Base-by-base conservation (phyloP, 768 basidiomycete genomes). In the Cystoderma amianthinum region DNA sequence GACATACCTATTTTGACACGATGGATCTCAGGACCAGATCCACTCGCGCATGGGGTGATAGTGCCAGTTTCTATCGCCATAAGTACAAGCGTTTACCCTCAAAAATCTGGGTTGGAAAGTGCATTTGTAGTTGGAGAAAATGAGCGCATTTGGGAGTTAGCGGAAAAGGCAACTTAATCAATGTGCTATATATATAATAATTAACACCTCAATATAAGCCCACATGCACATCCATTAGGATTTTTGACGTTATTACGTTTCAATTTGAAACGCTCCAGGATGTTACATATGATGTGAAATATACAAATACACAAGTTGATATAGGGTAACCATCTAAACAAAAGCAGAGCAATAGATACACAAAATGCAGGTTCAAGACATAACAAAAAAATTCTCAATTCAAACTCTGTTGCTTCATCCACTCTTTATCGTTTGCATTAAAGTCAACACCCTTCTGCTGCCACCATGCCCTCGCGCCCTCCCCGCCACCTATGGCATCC, bases 401-500 rank as follows among this genome's bases (percentile, higher is more conserved):
- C 40, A 91, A 58, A 52, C 67, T 79, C 55, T 85, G 85, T 38
- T 85, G 63, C 59, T 89, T 89, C 77, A 83, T 85, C 86, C 88
- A 93, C 58, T 89, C 87, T 61, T 79, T 85, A 51, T 89, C 84
- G 47, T 83, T 81, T 18, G 91, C 80, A 41, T 80, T 78, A 55
- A 91, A 88, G 56, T 92, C 82, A 10, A 91, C 77, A 3, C 89
- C 89, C 54, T 86, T 85, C 46, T 61, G 59, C 56, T 70, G 76
- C 89, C 89, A 93, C 89, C 89, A 93, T 41, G 64, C 66, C 53
- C 85, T 72, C 9, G 82, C 85, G 36, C 68, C 74, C 46, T 81
- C 76, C 10, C 87, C 86, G n/a, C 82, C 83, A 5, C 82, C 82
- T 38, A 88, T 84, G 0, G 85, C 82, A 49, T 93, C 90, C 56